phyloP scores from a whole-genome alignment of 495 filamentous ascomycete species.

The Tuber calosporum region DNA sequence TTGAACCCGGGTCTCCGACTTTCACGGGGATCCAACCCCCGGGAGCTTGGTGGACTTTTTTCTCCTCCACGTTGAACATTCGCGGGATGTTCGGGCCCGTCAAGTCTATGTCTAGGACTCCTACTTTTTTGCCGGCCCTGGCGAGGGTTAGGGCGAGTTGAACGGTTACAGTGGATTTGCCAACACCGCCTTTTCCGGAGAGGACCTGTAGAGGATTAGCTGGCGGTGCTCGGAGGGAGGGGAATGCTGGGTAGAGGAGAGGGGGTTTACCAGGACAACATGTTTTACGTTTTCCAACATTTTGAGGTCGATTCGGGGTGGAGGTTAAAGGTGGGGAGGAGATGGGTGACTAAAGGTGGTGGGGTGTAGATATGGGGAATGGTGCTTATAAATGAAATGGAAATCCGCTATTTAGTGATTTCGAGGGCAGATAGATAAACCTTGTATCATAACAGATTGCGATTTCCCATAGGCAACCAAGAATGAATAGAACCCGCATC shows the following conservation, averaged over 20 bases:
- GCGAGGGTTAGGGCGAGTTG: conserved; percentile 89
- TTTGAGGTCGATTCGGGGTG: conserved; percentile 9
- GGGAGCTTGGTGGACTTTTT: conserved; percentile 81
- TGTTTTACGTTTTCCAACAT: conserved; percentile 58
- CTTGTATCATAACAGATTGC: not conserved
- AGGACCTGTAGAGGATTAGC: conserved; percentile 54
- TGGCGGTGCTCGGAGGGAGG: conserved; percentile 24
- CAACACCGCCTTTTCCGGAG: conserved; percentile 95
- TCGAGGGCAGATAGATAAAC: not conserved
- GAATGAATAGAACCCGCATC: not conserved
- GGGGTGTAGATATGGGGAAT: not conserved
- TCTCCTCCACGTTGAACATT: conserved; percentile 78
- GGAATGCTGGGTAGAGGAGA: conserved; percentile 7
- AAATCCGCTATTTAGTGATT: not conserved
- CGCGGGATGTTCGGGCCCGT: conserved; percentile 94
- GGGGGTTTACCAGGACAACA: conserved; percentile 51
- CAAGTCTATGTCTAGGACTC: conserved; percentile 91
- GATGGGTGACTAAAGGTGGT: not conserved
- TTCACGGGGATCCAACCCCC: conserved; percentile 81
- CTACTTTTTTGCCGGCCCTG: conserved; percentile 66
- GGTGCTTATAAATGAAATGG: not conserved
- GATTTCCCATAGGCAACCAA: not conserved
- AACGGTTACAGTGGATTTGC: conserved; percentile 92
- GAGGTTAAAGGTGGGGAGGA: not conserved
- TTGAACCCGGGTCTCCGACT: conserved; percentile 20